Base-by-base conservation (phyloP, 1,284 basidiomycete species). In the Ustilago xerochloae region DNA sequence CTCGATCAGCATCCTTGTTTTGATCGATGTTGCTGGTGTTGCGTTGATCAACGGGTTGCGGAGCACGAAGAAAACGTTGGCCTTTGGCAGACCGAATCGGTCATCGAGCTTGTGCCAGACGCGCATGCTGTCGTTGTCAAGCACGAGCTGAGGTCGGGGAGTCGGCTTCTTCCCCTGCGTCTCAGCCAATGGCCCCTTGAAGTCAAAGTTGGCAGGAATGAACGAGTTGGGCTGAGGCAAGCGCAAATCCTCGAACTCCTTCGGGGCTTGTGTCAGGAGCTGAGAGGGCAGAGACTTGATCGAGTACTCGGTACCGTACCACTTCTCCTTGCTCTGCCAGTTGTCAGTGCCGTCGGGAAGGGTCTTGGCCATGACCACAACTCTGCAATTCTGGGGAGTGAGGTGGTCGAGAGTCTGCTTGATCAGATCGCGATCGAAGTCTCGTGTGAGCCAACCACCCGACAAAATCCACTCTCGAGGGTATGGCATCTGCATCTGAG, bases 401-500 rank as follows among this genome's bases (percentile, higher is more conserved):
- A 96, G 87, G 28, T 85, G 71, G 54, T 90, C 87, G 10, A 97
- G 87, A 26, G 90, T 89, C 49, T 89, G 88, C 57, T 86, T 86
- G 54, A 95, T 87, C 60, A 91, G 89, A 50, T 86, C 86, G 20
- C 88, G 87, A 75, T 92, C 89, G 89, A 93, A 99, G 36, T 92
- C 90, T 85, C 90, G 91, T 0, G 90, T 87, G 16, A 96, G 85
- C 68, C 89, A 90, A 13, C 91, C 89, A 10, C 90, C 92, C 63
- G 89, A 90, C 38, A 99, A 87, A 15, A 93, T 83, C 74, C 91
- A 88, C 49, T 95, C 91, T 33, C 89, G 88, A n/a, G 94, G 92
- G 46, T 90, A 88, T 0, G 92, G 92, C 88, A 90, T 88, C 50
- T 90, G 86, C 89, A 98, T 90, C 79, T 89, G 89, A 71, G 91